A percentile compares a stretch with the other conserved stretches of the same genome.
Conservation (phyloP, 306 rosid genomes). For the Gastrolobium bilobum region DNA sequence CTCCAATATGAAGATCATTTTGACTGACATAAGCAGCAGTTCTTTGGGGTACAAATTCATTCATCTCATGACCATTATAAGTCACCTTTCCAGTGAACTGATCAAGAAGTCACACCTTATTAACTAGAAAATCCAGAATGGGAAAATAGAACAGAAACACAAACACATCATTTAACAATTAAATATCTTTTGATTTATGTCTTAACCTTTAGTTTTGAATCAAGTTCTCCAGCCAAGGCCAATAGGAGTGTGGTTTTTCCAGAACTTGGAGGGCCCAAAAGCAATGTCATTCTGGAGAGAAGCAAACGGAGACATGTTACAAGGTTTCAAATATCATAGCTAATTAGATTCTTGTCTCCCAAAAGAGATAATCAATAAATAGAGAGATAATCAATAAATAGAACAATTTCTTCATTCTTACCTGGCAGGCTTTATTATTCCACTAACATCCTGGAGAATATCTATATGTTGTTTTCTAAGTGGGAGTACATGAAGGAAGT, state of each 20-base stretch:
- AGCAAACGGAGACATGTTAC: background rate
- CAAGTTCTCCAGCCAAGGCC: constrained; percentile 80
- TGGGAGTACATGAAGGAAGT: constrained; percentile 32
- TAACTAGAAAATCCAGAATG: constrained; percentile 9
- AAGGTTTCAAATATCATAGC: background rate
- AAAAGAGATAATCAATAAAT: background rate
- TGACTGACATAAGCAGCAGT: constrained; percentile 81
- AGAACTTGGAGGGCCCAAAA: constrained; percentile 88
- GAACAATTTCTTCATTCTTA: constrained; percentile 10
- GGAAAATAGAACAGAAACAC: background rate
- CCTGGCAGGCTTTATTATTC: constrained; percentile 83
- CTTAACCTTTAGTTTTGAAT: constrained; percentile 62
- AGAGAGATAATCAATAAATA: background rate
- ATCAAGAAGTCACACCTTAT: constrained; percentile 9
- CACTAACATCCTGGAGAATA: constrained; percentile 75
- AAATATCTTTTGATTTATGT: background rate
- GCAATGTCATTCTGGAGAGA: constrained; percentile 73
- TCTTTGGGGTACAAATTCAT: constrained; percentile 77
- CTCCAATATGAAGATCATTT: constrained; percentile 74
- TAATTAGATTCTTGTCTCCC: background rate
- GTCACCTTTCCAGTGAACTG: constrained; percentile 68
- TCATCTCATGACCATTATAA: constrained; percentile 76
- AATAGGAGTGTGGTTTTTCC: constrained; percentile 82
- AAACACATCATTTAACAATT: background rate
- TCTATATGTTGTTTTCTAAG: constrained; percentile 41